A percentile compares a stretch with the other conserved stretches of the same genome.
Evolutionary conservation across 2,329 filamentous ascomycete genomes (phyloP).

Genomic region (Chaetomium globosum): DNA sequence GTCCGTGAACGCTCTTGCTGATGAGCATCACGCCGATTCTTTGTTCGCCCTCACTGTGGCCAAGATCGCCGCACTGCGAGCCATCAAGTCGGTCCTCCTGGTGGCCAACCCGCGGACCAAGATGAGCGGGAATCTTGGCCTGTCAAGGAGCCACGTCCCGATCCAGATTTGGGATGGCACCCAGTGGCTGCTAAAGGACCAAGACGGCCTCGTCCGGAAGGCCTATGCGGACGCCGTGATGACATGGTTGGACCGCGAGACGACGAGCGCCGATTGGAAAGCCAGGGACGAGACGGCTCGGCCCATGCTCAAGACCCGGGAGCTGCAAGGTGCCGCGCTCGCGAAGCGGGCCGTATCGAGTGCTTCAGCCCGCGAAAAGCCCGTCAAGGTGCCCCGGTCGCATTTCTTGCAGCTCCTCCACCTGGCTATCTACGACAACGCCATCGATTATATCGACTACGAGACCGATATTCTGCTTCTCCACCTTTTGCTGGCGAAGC

Average conservation of each 20-base stretch:
- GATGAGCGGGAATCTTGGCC: constrained; percentile 60
- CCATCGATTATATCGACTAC: constrained; percentile 70
- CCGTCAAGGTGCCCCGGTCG: constrained; percentile 56
- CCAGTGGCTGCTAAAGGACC: constrained; percentile 85
- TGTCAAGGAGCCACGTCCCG: constrained; percentile 74
- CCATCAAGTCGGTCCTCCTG: constrained; percentile 78
- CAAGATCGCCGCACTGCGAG: constrained; percentile 69
- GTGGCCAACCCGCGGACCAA: constrained; percentile 74
- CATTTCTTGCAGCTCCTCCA: constrained; percentile 82
- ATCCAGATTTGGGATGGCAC: constrained; percentile 94
- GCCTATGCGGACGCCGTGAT: constrained; percentile 83
- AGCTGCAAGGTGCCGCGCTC: constrained; percentile 47
- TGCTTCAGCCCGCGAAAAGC: constrained; percentile 64
- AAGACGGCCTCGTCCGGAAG: constrained; percentile 74
- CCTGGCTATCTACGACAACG: constrained; percentile 85
- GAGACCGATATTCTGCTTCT: constrained; percentile 76
- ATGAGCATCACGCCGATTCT: constrained; percentile 52
- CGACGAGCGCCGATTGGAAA: constrained; percentile 65
- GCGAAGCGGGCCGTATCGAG: constrained; percentile 69
- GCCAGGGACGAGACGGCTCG: constrained; percentile 61
- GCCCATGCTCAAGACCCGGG: constrained; percentile 47
- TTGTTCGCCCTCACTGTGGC: constrained; percentile 58
- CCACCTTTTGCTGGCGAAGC: constrained; percentile 72
- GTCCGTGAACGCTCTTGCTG: constrained; percentile 38
- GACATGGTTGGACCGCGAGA: constrained; percentile 84